Conservation (phyloP, 805 yeast species). For the Candida coquimbonensis region DNA sequence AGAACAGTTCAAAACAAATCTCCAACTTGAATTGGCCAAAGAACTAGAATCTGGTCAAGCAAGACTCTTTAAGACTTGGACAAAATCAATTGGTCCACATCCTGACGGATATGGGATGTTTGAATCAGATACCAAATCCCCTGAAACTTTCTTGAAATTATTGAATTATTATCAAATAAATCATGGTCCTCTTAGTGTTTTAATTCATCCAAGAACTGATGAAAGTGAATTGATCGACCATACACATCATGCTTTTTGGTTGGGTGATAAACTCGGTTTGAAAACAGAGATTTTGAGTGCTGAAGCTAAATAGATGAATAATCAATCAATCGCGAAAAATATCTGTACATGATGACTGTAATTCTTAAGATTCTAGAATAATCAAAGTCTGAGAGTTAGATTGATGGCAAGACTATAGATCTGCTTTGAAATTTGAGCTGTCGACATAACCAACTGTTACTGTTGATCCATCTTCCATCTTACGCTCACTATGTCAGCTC, state of each 20-base stretch:
- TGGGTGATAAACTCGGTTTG: constrained; percentile 36
- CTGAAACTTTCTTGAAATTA: constrained; percentile 36
- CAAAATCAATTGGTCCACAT: constrained; percentile 50
- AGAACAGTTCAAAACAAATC: constrained; percentile 30
- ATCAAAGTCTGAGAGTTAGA: too few species aligned
- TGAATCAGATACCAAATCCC: constrained; percentile 45
- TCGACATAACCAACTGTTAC: too few species aligned
- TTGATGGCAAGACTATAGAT: too few species aligned
- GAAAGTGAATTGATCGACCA: constrained; percentile 38
- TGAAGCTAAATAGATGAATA: not conserved
- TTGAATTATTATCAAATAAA: constrained; percentile 46
- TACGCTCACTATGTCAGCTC: too few species aligned
- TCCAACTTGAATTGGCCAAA: constrained; percentile 33
- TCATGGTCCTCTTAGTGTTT: constrained; percentile 45
- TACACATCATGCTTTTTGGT: constrained; percentile 50
- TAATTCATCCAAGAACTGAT: constrained; percentile 47
- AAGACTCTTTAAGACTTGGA: constrained; percentile 39
- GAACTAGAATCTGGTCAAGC: constrained; percentile 34
- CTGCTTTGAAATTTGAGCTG: too few species aligned
- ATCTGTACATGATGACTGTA: too few species aligned
- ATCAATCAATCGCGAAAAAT: too few species aligned
- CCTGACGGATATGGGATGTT: constrained; percentile 45
- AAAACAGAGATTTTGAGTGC: constrained; percentile 6
- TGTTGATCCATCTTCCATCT: too few species aligned
- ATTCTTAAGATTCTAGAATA: too few species aligned